Base-by-base conservation (phyloP, 208 protist species). In the Leishmania braziliensis region DNA sequence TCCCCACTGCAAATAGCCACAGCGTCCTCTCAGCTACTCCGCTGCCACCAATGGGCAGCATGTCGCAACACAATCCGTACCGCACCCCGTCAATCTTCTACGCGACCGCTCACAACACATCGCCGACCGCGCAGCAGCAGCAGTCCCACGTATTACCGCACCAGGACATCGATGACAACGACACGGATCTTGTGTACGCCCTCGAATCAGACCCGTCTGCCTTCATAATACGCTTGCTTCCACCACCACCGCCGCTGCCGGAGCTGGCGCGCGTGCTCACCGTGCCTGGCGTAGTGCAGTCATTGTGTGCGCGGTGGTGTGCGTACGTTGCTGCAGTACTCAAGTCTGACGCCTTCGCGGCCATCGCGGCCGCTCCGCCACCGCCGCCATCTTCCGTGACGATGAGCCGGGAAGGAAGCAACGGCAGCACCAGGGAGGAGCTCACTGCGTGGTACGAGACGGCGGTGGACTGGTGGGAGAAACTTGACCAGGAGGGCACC, bases 211-310 rank as follows among this genome's bases (percentile, higher is more conserved):
- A 80, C 8, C 80, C 84, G 36, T 88, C 84, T 20, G 60, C 76
- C 29, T 88, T 88, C 69, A 76, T 88, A 23, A 70, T 71, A 66
- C 80, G 78, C 51, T 65, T 88, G 46, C 72, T 88, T 56, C 84
- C 84, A 12, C 84, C 84, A 48, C 84, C 84, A 50, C 84, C 84
- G 51, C 82, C 84, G 70, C 82, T 84, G 77, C 80, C 77, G 33
- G 84, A 84, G 20, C 66, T 88, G 56, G 77, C 66, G 14, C 81
- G 81, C 20, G 77, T 85, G 29, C 73, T 84, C 50, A 84, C 84
- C n/a, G 76, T 84, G 14, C 77, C 50, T 14, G 84, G 82, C 18
- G 81, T 88, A 9, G 77, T 88, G 58, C 66, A 85, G 63, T 70
- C 75, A 10, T 75, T 88, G 23, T 88, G 84, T 39, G 78, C 69